Evolutionary conservation across 2,329 filamentous ascomycete species (phyloP).

Genomic region (Monosporascus cannonballus): DNA sequence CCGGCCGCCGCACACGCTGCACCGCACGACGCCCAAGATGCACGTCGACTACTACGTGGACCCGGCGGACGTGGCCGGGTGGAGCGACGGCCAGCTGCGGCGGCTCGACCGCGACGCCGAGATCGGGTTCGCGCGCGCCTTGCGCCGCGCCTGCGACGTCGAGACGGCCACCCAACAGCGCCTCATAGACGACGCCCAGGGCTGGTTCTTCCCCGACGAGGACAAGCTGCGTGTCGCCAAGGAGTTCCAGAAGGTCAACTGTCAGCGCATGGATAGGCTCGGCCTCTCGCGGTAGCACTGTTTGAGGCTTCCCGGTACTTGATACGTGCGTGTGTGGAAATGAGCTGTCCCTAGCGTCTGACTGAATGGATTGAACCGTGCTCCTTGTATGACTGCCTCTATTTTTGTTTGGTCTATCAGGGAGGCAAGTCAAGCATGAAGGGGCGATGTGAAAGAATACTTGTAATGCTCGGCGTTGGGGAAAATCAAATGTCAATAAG

Average conservation of each 20-base stretch:
- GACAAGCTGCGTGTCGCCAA: slow-evolving; percentile 70
- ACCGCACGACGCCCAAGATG: slow-evolving; percentile 64
- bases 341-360: too few species aligned
- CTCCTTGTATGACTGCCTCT: not conserved
- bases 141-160: slow-evolving; percentile 67
- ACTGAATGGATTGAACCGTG: not conserved
- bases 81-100: slow-evolving; percentile 60
- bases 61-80: slow-evolving; percentile 68
- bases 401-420: too few species aligned
- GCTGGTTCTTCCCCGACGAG: slow-evolving; percentile 80
- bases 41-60: slow-evolving; percentile 82
- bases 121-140: slow-evolving; percentile 58
- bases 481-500: too few species aligned
- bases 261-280: slow-evolving; percentile 43
- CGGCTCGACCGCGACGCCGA: slow-evolving; percentile 77
- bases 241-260: slow-evolving; percentile 45
- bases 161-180: slow-evolving; percentile 62
- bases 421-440: too few species aligned
- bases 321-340: too few species aligned
- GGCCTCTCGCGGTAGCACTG: slow-evolving; percentile 23
- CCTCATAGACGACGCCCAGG: slow-evolving; percentile 71
- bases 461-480: too few species aligned
- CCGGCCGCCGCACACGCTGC: slow-evolving; percentile 63
- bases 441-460: too few species aligned
- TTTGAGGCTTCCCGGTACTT: too few species aligned